Percentiles rank a stretch among this genome's conserved stretches.
Evolutionary conservation across 73 alveolate species (phyloP).

Genomic region (Effrenium voratum): DNA sequence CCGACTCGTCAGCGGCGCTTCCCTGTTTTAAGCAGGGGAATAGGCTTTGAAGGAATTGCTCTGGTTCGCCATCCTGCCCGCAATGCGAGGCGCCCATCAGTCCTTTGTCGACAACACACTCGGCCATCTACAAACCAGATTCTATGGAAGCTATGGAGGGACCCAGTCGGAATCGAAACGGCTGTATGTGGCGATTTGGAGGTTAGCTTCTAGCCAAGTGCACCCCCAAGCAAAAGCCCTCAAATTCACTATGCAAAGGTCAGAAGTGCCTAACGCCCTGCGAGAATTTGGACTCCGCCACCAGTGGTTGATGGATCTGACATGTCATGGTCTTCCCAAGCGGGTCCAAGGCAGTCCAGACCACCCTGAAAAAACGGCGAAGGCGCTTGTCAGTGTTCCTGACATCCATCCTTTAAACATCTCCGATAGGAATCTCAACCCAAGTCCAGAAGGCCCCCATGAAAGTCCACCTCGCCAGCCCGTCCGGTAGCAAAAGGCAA

Average conservation of each 20-base stretch:
- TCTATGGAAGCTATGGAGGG: background rate
- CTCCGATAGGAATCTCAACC: background rate
- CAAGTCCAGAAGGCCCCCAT: background rate
- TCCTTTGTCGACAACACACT: too few relatives aligned
- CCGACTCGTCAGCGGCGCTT: background rate
- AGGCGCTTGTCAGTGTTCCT: background rate
- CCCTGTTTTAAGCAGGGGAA: background rate
- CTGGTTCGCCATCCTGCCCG: too few relatives aligned
- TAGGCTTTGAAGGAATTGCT: background rate
- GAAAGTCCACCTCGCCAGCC: background rate
- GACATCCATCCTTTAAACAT: background rate
- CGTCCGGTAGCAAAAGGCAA: background rate
- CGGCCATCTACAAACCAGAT: too few relatives aligned
- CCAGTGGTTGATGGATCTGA: background rate
- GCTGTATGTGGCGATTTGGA: background rate
- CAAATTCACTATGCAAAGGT: too few relatives aligned
- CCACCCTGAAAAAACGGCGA: background rate
- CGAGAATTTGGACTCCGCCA: background rate
- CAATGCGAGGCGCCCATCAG: too few relatives aligned
- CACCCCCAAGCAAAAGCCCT: background rate
- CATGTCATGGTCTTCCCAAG: background rate
- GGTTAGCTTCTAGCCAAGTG: background rate
- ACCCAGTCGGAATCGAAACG: background rate
- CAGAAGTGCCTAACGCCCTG: background rate
- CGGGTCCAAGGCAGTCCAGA: background rate